phyloP scores from a whole-genome alignment of 345 rosid species.

The Conringia planisiliqua region DNA sequence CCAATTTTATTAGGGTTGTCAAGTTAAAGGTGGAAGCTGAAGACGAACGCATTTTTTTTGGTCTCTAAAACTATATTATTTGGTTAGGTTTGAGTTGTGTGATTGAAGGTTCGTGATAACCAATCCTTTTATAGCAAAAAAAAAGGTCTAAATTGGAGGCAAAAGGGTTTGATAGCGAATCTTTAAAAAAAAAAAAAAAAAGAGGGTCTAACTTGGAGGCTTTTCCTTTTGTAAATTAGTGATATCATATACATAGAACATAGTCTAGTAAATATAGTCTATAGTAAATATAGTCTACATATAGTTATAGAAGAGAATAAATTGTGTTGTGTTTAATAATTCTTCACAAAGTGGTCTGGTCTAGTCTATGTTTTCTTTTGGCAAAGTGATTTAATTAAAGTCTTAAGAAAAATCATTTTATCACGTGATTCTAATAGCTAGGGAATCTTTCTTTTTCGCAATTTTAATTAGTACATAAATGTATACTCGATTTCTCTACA shows the following conservation, averaged over 20 bases:
- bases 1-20: background rate
- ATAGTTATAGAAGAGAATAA: background rate
- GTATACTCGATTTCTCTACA: background rate
- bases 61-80: background rate
- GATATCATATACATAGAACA: no score
- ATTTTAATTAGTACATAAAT: background rate
- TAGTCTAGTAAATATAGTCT: background rate
- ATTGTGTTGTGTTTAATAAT: no score
- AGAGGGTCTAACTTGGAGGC: background rate
- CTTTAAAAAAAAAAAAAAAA: no score
- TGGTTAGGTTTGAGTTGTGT: conserved; percentile 3
- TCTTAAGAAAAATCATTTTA: background rate
- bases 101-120: conserved; percentile 3
- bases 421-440: background rate
- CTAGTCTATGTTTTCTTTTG: no score
- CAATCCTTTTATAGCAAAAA: conserved; percentile 12
- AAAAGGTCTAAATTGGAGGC: background rate
- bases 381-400: no score
- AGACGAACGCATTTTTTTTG: conserved; percentile 15
- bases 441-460: background rate
- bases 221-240: background rate
- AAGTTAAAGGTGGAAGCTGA: background rate
- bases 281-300: background rate
- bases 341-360: no score
- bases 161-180: background rate